Base-by-base conservation (phyloP, 352 stramenopile species). In the Globisporangium solare region DNA sequence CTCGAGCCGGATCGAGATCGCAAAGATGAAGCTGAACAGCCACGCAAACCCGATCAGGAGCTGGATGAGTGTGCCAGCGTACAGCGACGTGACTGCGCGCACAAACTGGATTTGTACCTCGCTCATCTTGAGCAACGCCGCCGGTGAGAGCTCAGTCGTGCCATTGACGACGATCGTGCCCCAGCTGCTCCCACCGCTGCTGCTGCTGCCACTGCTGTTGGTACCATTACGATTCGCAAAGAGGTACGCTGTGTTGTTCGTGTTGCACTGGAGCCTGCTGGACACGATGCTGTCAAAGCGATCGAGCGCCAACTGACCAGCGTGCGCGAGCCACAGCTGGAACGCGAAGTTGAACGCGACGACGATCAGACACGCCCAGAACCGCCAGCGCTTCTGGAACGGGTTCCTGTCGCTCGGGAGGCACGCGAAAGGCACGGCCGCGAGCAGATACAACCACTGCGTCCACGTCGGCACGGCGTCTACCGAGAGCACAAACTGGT, bases 1-100 rank as follows among this genome's bases (percentile, higher is more conserved):
- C 63, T 95, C 86, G 24, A 95, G 65, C n/a, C 83, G 83, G 53
- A 92, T 90, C 5, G 83, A 89, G 42, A 93, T 83, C 47, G 83
- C 74, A 48, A 93, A 89, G 22, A 92, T 73, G 54, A 92, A 91
- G 58, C 76, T 88, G 56, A 90, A 88, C n/a, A 89, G 64, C 35
- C 76, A 88, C 15, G 71, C 62, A 63, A 92, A 91, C 24, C 71
- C 70, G 24, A 82, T 71, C 7, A 92, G 71, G 20, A 89, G 68
- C 60, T 92, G 74, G 39, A 79, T 70, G 14, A 94, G 60, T 12
- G 71, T 67, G 41, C 79, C 79, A 1, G 74, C 73, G 64, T 83
- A 90, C 20, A 86, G 51, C 7, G 82, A 50, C 1, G 71, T 80
- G 31, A 84, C 61, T 7, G 49, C 54, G 7, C 78, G 54, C 5